Base-by-base conservation (phyloP, 2,329 filamentous ascomycete species). In the Penicillium sp. region DNA sequence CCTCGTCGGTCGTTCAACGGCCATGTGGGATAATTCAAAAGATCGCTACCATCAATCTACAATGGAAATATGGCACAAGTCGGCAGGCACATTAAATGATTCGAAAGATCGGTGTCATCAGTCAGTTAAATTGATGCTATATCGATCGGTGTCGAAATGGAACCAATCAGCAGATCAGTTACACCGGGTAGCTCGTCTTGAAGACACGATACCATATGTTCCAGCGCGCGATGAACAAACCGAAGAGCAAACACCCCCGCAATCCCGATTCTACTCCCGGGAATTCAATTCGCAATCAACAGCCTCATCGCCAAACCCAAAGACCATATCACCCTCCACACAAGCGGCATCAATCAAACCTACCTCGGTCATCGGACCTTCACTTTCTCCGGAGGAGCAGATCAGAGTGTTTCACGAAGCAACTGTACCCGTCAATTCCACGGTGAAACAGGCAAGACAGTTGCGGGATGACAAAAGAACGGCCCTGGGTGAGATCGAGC, bases 401-500 rank as follows among this genome's bases (percentile, higher is more conserved):
- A 52, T 54, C 0, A 38, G 19, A 17, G 46, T 29, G 0, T 22
- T 58, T 6, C 29, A 54, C 17, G 43, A 53, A 3, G 34, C 49
- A 45, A 46, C 43, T 4, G 39, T 51, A 15, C 46, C 43, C 8
- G 41, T 56, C 6, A 35, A 39, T 7, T 43, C 44, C 2, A 46
- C 46, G 12, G 26, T 49, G 9, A 12, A 47, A 2, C 26, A 51
- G 29, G 43, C 55, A 12, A 54, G 43, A 45, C 34, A 48, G 22
- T 26, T 58, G 2, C 42, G 45, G 28, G 48, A 55, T 15, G 42
- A 40, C 2, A 57, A 54, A 9, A 28, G 29, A 3, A 15, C n/a
- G 17, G 19, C n/a, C 3, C 35, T 60, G 12, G 57, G 57, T 10
- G 57, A 60, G 28, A 57, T 60, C 9, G 61, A 63, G 22, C 45